Conservation (phyloP, 2,329 filamentous ascomycete species). For the Fonsecaea nubica region DNA sequence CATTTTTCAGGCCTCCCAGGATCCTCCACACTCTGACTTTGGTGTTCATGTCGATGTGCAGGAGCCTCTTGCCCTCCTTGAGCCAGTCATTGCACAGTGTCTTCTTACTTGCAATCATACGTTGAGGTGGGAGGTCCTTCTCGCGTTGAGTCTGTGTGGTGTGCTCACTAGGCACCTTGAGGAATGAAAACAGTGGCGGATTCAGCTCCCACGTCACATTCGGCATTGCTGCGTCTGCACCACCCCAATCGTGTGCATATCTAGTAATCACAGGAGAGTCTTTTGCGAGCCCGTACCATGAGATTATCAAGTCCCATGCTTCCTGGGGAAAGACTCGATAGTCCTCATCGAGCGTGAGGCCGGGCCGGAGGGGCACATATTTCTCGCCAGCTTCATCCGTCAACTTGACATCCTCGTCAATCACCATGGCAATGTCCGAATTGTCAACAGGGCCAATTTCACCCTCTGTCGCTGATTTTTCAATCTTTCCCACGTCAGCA, state of each 20-base stretch:
- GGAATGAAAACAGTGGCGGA: conserved; percentile 82
- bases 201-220: conserved; percentile 84
- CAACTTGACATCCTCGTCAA: conserved; percentile 50
- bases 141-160: conserved; percentile 67
- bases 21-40: conserved; percentile 82
- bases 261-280: conserved; percentile 75
- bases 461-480: conserved; percentile 66
- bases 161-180: conserved; percentile 73
- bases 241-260: conserved; percentile 74
- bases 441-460: conserved; percentile 86
- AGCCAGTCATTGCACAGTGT: conserved; percentile 77
- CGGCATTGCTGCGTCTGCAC: conserved; percentile 59
- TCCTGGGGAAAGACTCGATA: conserved; percentile 78
- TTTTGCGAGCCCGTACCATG: conserved; percentile 79
- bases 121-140: conserved; percentile 65
- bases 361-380: conserved; percentile 77
- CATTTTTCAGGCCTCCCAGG: conserved; percentile 49
- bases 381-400: conserved; percentile 54
- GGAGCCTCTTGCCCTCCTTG: conserved; percentile 71
- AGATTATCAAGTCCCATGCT: conserved; percentile 80
- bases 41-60: conserved; percentile 70
- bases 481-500: conserved; percentile 56
- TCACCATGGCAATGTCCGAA: conserved; percentile 74
- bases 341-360: conserved; percentile 67
- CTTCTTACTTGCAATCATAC: conserved; percentile 73